Base-by-base conservation (phyloP, 73 alveolate species). In the Tetrahymena elliotti region DNA sequence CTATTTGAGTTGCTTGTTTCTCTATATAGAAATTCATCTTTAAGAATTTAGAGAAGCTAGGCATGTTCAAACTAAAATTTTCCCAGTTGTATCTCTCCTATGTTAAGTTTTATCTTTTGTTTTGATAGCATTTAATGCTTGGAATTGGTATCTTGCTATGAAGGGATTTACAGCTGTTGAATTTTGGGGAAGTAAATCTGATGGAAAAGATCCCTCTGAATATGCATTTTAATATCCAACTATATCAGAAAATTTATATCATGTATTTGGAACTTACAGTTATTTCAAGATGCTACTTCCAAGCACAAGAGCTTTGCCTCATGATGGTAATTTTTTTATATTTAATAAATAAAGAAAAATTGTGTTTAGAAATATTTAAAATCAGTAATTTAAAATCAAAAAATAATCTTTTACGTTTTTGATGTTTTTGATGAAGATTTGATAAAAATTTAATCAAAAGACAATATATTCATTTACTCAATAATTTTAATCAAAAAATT, bases 111-210 rank as follows among this genome's bases (percentile, higher is more conserved):
- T 97, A 40, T 40, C 93, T 10, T 27, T 94, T 35, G 96, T 95
- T 4, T 83, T 96, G 84, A 88, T 94, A 13, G 97, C 96, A 24
- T 97, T 97, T 84, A 97, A 97, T 94, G 95, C 95, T 6, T 97
- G 98, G 98, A 97, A 97, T 84, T 97, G 99, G 98, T 97, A 93
- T 84, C 95, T 97, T 40, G 95, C 96, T 20, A 40, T 96, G n/a
- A 83, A 84, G 11, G 99, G 99, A 9, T 93, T 53, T 83, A 93
- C 99, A 22, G 96, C 98, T 33, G 93, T 97, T 39, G 99, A 97
- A 93, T 97, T 97, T 94, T 93, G 96, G 97, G 93, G 93, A 6
- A 88, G 82, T 27, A 31, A 35, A 10, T 31, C 93, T 18, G 82
- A 94, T 35, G 82, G 47, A 37, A 38, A 88, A 94, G 93, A 88